Evolutionary conservation across 1,284 basidiomycete species (phyloP).

Genomic region (Rhodotorula sp.): DNA sequence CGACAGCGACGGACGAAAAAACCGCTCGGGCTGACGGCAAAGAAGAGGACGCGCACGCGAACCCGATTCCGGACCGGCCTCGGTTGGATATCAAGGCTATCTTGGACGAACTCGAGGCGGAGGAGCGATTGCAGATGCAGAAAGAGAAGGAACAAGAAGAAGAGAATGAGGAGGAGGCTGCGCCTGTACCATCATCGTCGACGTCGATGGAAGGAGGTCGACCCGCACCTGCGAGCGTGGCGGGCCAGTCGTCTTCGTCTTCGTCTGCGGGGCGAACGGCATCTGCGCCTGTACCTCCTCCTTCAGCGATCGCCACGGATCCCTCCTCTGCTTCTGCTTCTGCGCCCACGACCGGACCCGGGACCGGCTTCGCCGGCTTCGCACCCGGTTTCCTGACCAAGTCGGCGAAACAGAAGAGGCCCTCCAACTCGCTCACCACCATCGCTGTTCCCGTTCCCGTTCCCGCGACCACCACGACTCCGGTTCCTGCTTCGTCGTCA

Average conservation of each 20-base stretch:
- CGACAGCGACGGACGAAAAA: neutral
- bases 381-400: slow-evolving; percentile 33
- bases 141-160: neutral
- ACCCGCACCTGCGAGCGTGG: no score
- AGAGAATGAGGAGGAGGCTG: neutral
- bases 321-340: neutral
- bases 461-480: neutral
- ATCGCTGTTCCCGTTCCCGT: neutral
- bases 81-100: slow-evolving; percentile 26
- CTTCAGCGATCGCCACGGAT: no score
- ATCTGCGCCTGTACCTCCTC: neutral
- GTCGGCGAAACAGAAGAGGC: slow-evolving; percentile 21
- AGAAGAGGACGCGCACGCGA: neutral
- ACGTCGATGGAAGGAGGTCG: no score
- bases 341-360: neutral
- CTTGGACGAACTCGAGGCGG: slow-evolving; percentile 35
- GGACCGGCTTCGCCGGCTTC: slow-evolving; percentile 23
- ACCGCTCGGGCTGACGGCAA: no score
- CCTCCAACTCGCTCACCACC: slow-evolving; percentile 18
- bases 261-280: neutral
- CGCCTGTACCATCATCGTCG: neutral
- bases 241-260: neutral
- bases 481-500: no score
- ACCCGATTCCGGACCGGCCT: slow-evolving; percentile 5
- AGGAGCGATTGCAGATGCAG: slow-evolving; percentile 11